phyloP scores from a whole-genome alignment of 768 basidiomycete species.

The Gelatoporia subvermispora region DNA sequence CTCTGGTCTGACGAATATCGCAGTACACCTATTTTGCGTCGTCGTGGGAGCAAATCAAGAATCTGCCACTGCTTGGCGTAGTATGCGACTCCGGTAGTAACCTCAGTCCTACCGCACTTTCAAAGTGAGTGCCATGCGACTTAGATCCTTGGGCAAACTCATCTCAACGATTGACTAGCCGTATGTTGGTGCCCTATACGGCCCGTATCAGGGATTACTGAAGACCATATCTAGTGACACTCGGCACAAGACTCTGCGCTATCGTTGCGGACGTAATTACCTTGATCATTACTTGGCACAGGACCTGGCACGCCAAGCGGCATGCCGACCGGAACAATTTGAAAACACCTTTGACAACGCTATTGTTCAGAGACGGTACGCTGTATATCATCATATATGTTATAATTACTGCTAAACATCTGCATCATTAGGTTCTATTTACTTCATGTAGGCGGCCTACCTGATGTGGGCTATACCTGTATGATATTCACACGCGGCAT shows the following conservation, averaged over 20 bases:
- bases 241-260: conserved; percentile 3
- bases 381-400: not conserved
- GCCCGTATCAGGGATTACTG: too few species aligned
- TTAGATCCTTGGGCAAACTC: too few species aligned
- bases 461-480: too few species aligned
- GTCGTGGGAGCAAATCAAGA: not conserved
- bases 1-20: too few species aligned
- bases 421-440: conserved; percentile 3
- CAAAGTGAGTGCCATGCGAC: too few species aligned
- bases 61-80: not conserved
- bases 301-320: conserved; percentile 3
- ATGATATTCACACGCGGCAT: too few species aligned
- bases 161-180: too few species aligned
- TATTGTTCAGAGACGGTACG: conserved; percentile 9
- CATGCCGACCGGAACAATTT: conserved; percentile 1
- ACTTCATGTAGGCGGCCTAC: conserved; percentile 9
- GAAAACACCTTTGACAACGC: conserved; percentile 1
- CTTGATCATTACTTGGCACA: conserved; percentile 5
- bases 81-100: not conserved
- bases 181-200: too few species aligned
- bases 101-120: too few species aligned
- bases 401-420: not conserved
- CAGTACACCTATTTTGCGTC: not conserved
- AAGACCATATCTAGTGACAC: not conserved
- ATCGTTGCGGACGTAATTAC: conserved; percentile 6